Conservation (phyloP, 768 basidiomycete genomes). For the Sarcodon sp. region DNA sequence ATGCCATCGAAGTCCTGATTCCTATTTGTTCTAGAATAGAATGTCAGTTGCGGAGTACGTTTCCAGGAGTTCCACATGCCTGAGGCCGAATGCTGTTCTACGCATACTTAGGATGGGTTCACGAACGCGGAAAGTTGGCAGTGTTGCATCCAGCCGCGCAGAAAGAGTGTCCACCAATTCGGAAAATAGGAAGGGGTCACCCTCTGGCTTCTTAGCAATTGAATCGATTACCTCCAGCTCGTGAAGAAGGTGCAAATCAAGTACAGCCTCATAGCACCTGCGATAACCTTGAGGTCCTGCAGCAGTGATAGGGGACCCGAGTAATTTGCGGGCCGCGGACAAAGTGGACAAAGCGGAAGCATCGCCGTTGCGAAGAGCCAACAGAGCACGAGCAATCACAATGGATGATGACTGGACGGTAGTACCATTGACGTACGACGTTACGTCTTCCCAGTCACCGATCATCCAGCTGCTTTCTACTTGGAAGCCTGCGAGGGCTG, state of each 20-base stretch:
- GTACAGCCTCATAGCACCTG: constrained; percentile 73
- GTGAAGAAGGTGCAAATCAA: constrained; percentile 77
- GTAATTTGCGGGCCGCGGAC: constrained; percentile 48
- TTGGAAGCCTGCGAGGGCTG: constrained; percentile 67
- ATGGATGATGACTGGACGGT: constrained; percentile 45
- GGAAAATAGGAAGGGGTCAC: constrained; percentile 21
- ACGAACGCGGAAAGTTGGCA: constrained; percentile 79
- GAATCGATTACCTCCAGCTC: constrained; percentile 66
- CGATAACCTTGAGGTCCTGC: constrained; percentile 72
- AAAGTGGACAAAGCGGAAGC: constrained; percentile 29
- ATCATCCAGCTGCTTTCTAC: constrained; percentile 95
- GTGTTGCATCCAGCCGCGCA: constrained; percentile 58
- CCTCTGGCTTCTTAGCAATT: constrained; percentile 22
- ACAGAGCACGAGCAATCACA: constrained; percentile 66
- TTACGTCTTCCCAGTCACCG: constrained; percentile 83
- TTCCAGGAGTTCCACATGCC: constrained; percentile 27
- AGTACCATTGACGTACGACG: constrained; percentile 37
- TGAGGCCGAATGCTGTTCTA: constrained; percentile 56
- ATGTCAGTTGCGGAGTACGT: background rate
- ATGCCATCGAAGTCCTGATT: constrained; percentile 27
- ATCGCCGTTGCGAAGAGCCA: constrained; percentile 61
- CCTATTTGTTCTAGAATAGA: background rate
- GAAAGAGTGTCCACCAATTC: constrained; percentile 37
- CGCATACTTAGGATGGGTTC: constrained; percentile 88
- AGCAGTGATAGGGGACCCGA: constrained; percentile 78